Base-by-base conservation (phyloP, 192 early-diverging fungal species). In the Polychytrium aggregatum region DNA sequence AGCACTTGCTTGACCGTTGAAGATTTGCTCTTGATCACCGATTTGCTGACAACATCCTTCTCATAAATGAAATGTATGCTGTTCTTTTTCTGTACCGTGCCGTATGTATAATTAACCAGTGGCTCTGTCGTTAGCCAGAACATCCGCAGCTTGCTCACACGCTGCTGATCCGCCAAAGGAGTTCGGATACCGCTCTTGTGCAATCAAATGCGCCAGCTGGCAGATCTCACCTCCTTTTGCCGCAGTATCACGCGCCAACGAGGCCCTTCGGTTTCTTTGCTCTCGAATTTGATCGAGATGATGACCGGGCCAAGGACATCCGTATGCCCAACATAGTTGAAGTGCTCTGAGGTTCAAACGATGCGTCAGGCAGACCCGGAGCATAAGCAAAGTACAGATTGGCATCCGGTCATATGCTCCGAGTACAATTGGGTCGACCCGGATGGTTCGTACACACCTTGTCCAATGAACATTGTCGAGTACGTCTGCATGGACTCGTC, bases 231-330 rank as follows among this genome's bases (percentile, higher is more conserved):
- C 16, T 17, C n/a, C 29, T 49, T 26, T 50, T 48, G 16, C 38
- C 52, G 14, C 27, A 28, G 14, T 18, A 24, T 24, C 17, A 38
- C 37, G 20, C 35, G 18, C 10, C 10, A 7, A 13, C 24, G n/a
- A 57, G 21, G 28, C 11, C 49, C 10, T 14, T 31, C 5, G 17
- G 33, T 14, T 17, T 36, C 29, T 17, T 40, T 44, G 6, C 20
- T 33, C 37, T 46, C 29, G 27, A 18, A 50, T 45, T 52, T 62
- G 27, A 66, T 25, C 6, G 64, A 66, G 6, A 67, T 55, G 16
- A 67, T 67, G 7, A 63, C 54, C 17, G 65, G 56, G 0, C 65
- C 65, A 8, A 48, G 48, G 34, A 53, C 54, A 6, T 51, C 41
- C 13, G 44, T 18, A 3, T 37, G 42, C 13, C 60, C 65, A 43